Percentiles rank a stretch among this genome's conserved stretches.
Conservation (phyloP, 2,329 filamentous ascomycete species). For the Verticillium longisporum region DNA sequence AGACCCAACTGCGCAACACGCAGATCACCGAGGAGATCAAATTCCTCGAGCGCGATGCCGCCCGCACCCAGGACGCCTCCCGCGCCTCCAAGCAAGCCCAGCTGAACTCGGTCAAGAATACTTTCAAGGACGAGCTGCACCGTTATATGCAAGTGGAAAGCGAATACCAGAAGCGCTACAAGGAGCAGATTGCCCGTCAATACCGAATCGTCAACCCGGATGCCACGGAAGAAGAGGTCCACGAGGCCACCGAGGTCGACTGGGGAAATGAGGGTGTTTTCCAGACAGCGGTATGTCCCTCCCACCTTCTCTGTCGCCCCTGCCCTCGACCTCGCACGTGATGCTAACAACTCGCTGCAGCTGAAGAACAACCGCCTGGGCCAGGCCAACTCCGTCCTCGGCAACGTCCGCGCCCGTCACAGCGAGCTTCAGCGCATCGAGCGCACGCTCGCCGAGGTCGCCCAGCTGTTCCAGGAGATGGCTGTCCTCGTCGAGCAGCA, state of each 20-base stretch:
- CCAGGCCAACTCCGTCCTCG: conserved; percentile 66
- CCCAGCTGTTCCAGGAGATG: conserved; percentile 65
- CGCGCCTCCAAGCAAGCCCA: conserved; percentile 65
- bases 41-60: conserved; percentile 63
- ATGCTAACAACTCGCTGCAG: conserved; percentile 29
- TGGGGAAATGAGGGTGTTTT: conserved; percentile 78
- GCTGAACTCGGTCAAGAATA: conserved; percentile 60
- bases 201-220: conserved; percentile 78
- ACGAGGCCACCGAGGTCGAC: conserved; percentile 60
- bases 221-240: conserved; percentile 66
- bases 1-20: conserved; percentile 68
- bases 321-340: not conserved
- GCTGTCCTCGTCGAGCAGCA: conserved; percentile 69
- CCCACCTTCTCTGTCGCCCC: not conserved
- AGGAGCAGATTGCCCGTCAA: conserved; percentile 73
- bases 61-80: conserved; percentile 52
- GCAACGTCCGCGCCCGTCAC: conserved; percentile 74
- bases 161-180: conserved; percentile 63
- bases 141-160: conserved; percentile 66
- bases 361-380: conserved; percentile 69
- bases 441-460: conserved; percentile 64
- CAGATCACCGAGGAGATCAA: conserved; percentile 75
- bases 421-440: conserved; percentile 79
- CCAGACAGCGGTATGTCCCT: conserved; percentile 63
- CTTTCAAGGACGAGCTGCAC: conserved; percentile 65